These are phyloP conservation scores for Lolium multiflorum DNA, from an alignment of 176 grass and related monocot species.

Conservation along the genomic window DNA sequence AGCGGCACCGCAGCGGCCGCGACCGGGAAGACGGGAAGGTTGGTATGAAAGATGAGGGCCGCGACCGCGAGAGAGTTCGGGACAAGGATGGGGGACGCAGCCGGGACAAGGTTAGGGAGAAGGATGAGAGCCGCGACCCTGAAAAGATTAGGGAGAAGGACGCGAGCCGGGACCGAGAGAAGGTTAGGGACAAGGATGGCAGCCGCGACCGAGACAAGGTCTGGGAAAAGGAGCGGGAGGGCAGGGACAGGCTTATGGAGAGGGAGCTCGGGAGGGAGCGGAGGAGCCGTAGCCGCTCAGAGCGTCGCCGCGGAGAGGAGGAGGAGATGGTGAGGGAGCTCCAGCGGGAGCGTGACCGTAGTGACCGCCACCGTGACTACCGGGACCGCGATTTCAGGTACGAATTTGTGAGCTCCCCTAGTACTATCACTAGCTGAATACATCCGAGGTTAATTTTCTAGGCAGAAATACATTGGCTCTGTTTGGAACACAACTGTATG, in stretches of 20 bases:
- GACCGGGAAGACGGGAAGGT: slow-evolving; percentile 65
- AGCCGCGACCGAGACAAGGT: slow-evolving; percentile 36
- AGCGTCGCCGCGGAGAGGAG: slow-evolving; percentile 68
- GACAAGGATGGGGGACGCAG: slow-evolving; percentile 37
- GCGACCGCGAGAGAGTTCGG: slow-evolving; percentile 51
- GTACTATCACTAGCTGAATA: neutral
- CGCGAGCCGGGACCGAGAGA: slow-evolving; percentile 27
- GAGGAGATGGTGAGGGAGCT: slow-evolving; percentile 68
- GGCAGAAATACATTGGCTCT: too few species aligned
- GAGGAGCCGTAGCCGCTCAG: slow-evolving; percentile 67
- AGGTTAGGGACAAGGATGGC: slow-evolving; percentile 39
- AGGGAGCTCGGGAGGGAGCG: slow-evolving; percentile 55
- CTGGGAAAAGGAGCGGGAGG: slow-evolving; percentile 47
- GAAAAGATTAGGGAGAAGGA: slow-evolving; percentile 54
- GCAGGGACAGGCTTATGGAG: slow-evolving; percentile 34
- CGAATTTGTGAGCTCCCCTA: slow-evolving; percentile 32
- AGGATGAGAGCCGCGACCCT: slow-evolving; percentile 51
- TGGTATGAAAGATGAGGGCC: slow-evolving; percentile 53
- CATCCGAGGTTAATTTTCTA: neutral
- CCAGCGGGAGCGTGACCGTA: slow-evolving; percentile 49
- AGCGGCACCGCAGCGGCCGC: slow-evolving; percentile 51
- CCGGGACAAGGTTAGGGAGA: slow-evolving; percentile 45
- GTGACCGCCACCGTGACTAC: slow-evolving; percentile 55
- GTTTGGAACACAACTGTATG: too few species aligned
- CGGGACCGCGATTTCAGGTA: slow-evolving; percentile 81